These are phyloP conservation scores for Pinus tabuliformis DNA, from an alignment of 75 land plant species.

Conservation along the genomic window DNA sequence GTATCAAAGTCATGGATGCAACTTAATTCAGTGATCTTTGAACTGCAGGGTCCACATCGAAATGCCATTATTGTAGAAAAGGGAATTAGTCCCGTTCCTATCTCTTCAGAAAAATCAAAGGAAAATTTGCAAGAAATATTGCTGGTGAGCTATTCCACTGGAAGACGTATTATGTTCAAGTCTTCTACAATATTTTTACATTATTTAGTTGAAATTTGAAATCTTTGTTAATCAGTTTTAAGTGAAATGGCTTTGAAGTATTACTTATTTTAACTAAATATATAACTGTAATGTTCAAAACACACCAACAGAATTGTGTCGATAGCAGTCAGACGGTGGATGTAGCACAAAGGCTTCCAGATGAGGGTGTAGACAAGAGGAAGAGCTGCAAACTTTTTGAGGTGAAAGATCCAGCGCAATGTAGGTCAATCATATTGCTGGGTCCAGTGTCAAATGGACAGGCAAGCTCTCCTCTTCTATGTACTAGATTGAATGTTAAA, in stretches of 20 bases:
- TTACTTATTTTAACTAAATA: not conserved
- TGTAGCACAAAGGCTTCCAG: not conserved
- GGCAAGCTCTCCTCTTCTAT: not conserved
- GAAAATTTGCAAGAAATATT: not conserved
- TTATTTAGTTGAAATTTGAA: not conserved
- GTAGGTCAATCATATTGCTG: not conserved
- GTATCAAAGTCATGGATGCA: not conserved
- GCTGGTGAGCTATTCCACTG: not conserved
- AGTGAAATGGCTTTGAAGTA: not conserved
- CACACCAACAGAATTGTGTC: too few relatives aligned
- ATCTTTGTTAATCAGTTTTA: too few relatives aligned
- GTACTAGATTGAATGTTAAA: not conserved
- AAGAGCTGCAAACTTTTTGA: not conserved
- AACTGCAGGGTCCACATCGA: not conserved
- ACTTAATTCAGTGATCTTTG: not conserved
- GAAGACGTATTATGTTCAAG: not conserved
- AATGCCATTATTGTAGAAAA: not conserved
- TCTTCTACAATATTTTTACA: not conserved
- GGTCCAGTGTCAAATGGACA: not conserved
- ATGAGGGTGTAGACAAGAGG: not conserved
- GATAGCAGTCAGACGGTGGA: not conserved
- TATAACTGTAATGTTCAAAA: not conserved
- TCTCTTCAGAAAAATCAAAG: not conserved
- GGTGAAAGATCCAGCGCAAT: not conserved
- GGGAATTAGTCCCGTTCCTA: not conserved